Evolutionary conservation across 1,284 basidiomycete genomes (phyloP), one percentile per base, ranked within the genome.

Genomic region (Meripilus lineatus): DNA sequence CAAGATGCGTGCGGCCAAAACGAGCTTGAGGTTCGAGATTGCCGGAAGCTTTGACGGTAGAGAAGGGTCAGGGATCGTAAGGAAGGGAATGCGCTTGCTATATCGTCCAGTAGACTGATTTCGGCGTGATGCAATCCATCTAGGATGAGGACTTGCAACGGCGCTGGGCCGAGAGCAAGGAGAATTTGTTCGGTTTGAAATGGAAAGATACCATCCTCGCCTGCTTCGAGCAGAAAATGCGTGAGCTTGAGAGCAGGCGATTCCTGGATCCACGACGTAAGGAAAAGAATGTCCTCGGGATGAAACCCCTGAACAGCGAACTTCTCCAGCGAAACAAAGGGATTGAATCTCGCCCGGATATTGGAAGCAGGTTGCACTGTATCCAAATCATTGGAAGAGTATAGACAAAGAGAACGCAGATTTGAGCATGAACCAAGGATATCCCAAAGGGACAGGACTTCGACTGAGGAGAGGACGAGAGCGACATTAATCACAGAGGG

Each of bases 1-100:
- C 43, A 45, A 7, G 43, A 38, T 7, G 43, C 26, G 18, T n/a
- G 14, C 10, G 43, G 43, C 43, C 43, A 45, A n/a, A 4, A 3
- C 13, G 28, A 24, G 14, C 15, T 8, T 11, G 3, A 4, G 4
- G 23, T 8, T 10, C 23, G 24, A 7, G 23, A 4, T 28, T 45
- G 43, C 4, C 43, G 43, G 17, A 17, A n/a, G 24, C 43, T 39
- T 10, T 32, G 23, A 15, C 43, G 43, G 17, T 45, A 39, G 5
- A 28, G 15, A 4, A 45, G 37, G 5, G 43, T 24, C 15, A 45
- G 37, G 4, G 43, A 45, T 14, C 22, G 25, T 17, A 45, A 37
- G 13, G 32, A 13, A 28, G 43, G 43, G 13, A 45, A 33, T 8
- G 35, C 26, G 36, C 15, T 4, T 20, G 36, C 23, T 10, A 45